Conservation (phyloP, 169 alveolate genomes). For the Plasmodium billcollinsi region DNA sequence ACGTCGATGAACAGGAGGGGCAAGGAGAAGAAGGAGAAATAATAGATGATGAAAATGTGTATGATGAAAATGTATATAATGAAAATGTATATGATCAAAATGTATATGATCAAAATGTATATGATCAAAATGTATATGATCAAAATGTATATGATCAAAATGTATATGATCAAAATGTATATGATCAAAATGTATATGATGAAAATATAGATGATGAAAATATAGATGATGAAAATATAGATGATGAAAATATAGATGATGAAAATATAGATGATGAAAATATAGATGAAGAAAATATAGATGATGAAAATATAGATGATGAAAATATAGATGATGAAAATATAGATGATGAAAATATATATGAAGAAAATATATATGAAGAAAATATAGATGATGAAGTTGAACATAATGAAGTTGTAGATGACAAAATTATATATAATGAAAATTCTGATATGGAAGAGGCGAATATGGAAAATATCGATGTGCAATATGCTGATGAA, state of each 20-base stretch:
- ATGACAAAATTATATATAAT: background rate
- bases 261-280: constrained; percentile 10
- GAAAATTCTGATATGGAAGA: constrained; percentile 15
- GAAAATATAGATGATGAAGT: constrained; percentile 26
- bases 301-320: background rate
- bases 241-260: background rate
- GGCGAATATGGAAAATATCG: constrained; percentile 6
- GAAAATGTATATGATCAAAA: background rate
- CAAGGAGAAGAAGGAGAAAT: constrained; percentile 11
- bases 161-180: background rate
- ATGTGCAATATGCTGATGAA: constrained; percentile 4
- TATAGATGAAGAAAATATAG: constrained; percentile 20
- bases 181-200: background rate
- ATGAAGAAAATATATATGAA: constrained; percentile 9
- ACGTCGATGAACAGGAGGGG: constrained; percentile 10
- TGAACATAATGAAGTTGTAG: background rate
- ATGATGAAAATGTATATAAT: background rate
- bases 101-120: background rate
- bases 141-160: constrained; percentile 13
- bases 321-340: constrained; percentile 1
- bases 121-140: background rate
- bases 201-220: background rate
- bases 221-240: constrained; percentile 8
- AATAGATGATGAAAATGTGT: background rate
- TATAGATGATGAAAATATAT: background rate